Base-by-base conservation (phyloP, 2,329 filamentous ascomycete species). In the Phoma sp. region DNA sequence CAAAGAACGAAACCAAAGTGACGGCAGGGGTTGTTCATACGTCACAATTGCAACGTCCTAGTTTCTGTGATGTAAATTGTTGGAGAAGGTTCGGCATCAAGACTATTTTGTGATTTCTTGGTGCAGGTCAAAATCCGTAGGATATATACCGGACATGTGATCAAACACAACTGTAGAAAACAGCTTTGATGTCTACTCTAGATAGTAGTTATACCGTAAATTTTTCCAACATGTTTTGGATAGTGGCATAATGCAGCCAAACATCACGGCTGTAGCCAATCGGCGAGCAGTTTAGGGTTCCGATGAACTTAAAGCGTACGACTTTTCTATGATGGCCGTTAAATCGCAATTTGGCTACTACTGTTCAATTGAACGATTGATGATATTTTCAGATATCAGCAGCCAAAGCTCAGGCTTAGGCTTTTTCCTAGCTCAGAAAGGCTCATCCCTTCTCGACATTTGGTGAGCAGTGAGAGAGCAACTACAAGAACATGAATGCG, bases 31-130 rank as follows among this genome's bases (percentile, higher is more conserved):
- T 76, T 26, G 74, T 88, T 15, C 78, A 85, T 55, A 84, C 84
- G 0, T 86, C 87, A 0, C 83, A 87, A 64, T 69, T 89, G 2
- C 85, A 88, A 59, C 73, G 87, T 1, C 87, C 84, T 0, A 86
- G 86, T 0, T 78, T 89, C 29, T 86, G 86, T 5, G 5, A 54
- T 18, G 21, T 23, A 10, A 7, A 5, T n/a, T 26, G 37, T 4
- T 47, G 68, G 2, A 34, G 53, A 17, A 38, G 9, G 4, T 38
- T 62, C 4, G 60, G 55, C 14, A 66, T 72, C n/a, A n/a, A 46
- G 2, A 21, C 51, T 4, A 43, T 65, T 17, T 48, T 62, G 1
- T 56, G 67, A 36, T 48, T 69, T 10, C 64, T 64, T 2, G 68
- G 66, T 11, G 66, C 69, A 4, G 68, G 68, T 4, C 49, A 57